Base-by-base conservation (phyloP, 2,329 filamentous ascomycete species). In the Trichophyton verrucosum region DNA sequence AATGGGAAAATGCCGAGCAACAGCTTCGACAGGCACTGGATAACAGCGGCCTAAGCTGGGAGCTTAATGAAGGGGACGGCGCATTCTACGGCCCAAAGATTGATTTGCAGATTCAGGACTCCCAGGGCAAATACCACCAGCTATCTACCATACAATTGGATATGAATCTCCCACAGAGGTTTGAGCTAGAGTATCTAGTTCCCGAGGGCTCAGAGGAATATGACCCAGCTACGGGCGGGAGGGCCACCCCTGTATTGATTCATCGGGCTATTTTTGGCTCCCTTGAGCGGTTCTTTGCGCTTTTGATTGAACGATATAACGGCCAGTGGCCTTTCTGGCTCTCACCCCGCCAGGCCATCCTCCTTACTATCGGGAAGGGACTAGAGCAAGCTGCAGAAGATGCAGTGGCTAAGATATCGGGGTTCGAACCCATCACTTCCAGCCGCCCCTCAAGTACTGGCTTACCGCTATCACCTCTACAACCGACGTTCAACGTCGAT, bases 51-150 rank as follows among this genome's bases (percentile, higher is more conserved):
- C 82, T 84, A 66, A 75, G 81, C 40, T 95, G 89, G 88, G 81
- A 80, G 1, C 66, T 92, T 61, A 92, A 91, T 64, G 81, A 86
- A 67, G 89, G 89, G 9, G 90, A 95, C 63, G 90, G 91, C 13
- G 90, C 90, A 3, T 95, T 95, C 69, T 95, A 95, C 68, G 90
- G 91, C 0, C 90, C 91, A 36, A 95, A 95, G 75, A 95, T 95
- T 65, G 90, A 95, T 69, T 88, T 95, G 51, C 84, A 95, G 44
- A 74, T 95, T 53, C 83, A 82, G 63, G 90, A 95, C 69, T 86
- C 86, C 0, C 82, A 89, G 68, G 89, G 88, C 6, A 95, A 92
- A 70, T 88, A 91, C 68, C 90, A 95, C 70, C 90, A 95, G 71
- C 89, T 91, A 2, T 91, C 89, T 2, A 95, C 90, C 0, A 86